Conservation (phyloP, 1,284 basidiomycete genomes). For the Athelia sp. region DNA sequence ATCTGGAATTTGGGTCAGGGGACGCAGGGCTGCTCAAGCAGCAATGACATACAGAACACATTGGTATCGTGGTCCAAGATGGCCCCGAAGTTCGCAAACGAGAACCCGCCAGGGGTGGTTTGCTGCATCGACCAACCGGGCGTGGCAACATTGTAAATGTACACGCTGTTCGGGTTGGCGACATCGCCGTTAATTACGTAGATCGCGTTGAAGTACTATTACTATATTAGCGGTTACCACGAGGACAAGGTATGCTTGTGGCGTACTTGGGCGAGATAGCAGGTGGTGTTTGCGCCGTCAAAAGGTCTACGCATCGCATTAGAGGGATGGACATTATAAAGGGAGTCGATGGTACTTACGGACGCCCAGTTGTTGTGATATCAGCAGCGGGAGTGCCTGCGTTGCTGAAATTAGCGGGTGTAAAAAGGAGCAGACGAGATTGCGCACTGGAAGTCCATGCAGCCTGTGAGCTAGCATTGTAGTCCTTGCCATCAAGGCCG, state of each 20-base stretch:
- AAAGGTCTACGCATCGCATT: conserved; percentile 50
- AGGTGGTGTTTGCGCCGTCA: conserved; percentile 59
- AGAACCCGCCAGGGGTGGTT: conserved; percentile 44
- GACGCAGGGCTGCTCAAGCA: conserved; percentile 11
- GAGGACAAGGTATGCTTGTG: background rate
- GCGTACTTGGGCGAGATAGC: conserved; percentile 62
- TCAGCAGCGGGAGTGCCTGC: conserved; percentile 48
- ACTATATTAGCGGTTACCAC: background rate
- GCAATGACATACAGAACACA: conserved; percentile 55
- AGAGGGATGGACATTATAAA: background rate
- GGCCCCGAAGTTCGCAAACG: conserved; percentile 50
- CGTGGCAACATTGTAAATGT: conserved; percentile 62
- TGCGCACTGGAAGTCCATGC: conserved; percentile 55
- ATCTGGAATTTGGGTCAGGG: conserved; percentile 32
- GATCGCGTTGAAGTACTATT: conserved; percentile 67
- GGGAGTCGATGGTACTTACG: conserved; percentile 41
- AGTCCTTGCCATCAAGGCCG: conserved; percentile 72
- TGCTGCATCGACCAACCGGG: conserved; percentile 65
- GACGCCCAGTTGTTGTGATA: conserved; percentile 61
- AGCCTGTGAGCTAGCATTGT: conserved; percentile 59
- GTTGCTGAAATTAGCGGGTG: conserved; percentile 4
- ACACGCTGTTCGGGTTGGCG: conserved; percentile 54
- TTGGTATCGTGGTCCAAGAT: conserved; percentile 90
- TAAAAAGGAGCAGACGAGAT: background rate
- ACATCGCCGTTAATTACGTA: conserved; percentile 77